Conservation (phyloP, 1,284 basidiomycete species). For the Caloboletus inedulis region DNA sequence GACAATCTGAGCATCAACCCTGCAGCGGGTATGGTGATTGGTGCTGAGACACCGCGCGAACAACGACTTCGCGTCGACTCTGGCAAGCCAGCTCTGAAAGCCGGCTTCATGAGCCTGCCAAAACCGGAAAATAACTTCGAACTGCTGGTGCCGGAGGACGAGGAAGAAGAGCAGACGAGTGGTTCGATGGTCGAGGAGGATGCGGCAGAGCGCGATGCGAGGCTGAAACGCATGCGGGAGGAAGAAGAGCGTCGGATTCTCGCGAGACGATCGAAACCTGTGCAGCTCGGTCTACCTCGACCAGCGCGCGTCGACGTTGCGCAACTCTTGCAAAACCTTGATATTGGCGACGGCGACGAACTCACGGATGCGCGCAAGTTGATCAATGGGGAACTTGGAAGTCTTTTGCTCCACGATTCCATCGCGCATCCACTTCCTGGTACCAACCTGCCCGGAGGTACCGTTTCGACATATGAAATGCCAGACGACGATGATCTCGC, state of each 20-base stretch:
- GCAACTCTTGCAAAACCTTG: constrained; percentile 58
- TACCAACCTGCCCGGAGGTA: constrained; percentile 75
- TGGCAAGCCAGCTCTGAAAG: constrained; percentile 70
- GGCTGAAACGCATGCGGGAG: constrained; percentile 64
- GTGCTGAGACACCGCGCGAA: constrained; percentile 74
- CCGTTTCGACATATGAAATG: constrained; percentile 68
- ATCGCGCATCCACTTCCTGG: constrained; percentile 89
- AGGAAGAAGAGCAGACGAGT: constrained; percentile 53
- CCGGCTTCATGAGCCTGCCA: constrained; percentile 83
- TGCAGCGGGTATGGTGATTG: constrained; percentile 52
- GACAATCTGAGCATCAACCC: constrained; percentile 91
- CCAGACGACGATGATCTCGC: constrained; percentile 79
- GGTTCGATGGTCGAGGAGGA: constrained; percentile 69
- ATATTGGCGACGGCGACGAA: constrained; percentile 48
- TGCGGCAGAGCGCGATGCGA: constrained; percentile 89
- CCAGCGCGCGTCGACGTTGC: constrained; percentile 80
- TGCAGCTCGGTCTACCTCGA: constrained; percentile 84
- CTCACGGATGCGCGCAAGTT: constrained; percentile 56
- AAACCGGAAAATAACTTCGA: constrained; percentile 98
- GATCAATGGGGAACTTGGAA: constrained; percentile 78
- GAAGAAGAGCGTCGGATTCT: constrained; percentile 77
- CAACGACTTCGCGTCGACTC: constrained; percentile 61
- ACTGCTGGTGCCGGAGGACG: constrained; percentile 86
- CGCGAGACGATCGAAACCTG: constrained; percentile 77
- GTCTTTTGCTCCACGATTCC: constrained; percentile 85